phyloP scores from a whole-genome alignment of 2,329 filamentous ascomycete genomes.

The Falciphora oryzae region DNA sequence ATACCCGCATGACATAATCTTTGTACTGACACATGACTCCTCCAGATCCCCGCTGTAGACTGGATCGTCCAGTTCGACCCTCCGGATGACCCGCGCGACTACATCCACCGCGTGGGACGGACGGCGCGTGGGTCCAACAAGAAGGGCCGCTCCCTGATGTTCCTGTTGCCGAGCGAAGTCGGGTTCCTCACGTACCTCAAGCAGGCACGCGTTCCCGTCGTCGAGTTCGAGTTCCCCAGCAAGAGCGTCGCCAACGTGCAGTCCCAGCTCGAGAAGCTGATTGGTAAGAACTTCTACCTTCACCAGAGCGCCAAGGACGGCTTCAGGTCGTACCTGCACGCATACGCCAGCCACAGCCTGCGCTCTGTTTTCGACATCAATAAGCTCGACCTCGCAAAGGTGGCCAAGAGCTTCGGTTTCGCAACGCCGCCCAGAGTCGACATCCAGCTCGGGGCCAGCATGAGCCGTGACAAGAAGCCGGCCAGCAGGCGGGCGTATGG shows the following conservation, averaged over 20 bases:
- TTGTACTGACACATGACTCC: neutral
- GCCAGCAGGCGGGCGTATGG: constrained; percentile 65
- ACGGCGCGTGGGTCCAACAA: constrained; percentile 80
- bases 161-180: constrained; percentile 86
- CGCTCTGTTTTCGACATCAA: constrained; percentile 80
- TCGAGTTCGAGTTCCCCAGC: constrained; percentile 91
- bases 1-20: neutral
- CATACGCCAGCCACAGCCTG: constrained; percentile 82
- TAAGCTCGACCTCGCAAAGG: constrained; percentile 75
- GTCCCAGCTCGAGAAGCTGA: constrained; percentile 88
- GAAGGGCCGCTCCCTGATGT: constrained; percentile 86
- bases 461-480: constrained; percentile 67
- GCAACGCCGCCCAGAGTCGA: constrained; percentile 70
- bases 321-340: constrained; percentile 87
- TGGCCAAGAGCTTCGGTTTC: constrained; percentile 82
- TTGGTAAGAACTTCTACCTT: constrained; percentile 92
- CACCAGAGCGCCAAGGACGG: constrained; percentile 78
- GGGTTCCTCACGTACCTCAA: constrained; percentile 90
- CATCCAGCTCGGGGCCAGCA: constrained; percentile 69
- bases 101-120: constrained; percentile 93
- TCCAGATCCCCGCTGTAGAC: constrained; percentile 81
- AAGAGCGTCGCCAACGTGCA: constrained; percentile 91
- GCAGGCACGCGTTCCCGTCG: constrained; percentile 83
- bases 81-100: constrained; percentile 82
- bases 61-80: constrained; percentile 97